Percentiles rank a stretch among this genome's conserved stretches.
Conservation (phyloP, 208 protist genomes). For the Novymonas esmeraldas region DNA sequence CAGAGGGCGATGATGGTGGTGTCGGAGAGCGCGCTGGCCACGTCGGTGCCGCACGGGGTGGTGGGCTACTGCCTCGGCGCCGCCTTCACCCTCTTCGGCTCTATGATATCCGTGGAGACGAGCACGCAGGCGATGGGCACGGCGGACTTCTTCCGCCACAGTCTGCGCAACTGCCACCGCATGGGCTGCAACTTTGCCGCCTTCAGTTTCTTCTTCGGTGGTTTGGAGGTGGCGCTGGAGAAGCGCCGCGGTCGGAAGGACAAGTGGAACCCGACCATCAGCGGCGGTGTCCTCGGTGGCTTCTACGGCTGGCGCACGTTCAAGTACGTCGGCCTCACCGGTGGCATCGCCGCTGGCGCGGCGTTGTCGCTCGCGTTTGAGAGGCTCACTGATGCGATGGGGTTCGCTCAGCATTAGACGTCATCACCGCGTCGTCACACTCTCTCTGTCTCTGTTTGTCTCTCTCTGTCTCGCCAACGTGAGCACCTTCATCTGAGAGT, state of each 20-base stretch:
- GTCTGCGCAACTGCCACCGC: constrained; percentile 60
- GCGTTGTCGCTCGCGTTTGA: constrained; percentile 79
- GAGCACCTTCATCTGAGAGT: too few species aligned
- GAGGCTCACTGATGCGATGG: constrained; percentile 75
- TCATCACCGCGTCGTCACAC: too few species aligned
- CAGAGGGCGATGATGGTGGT: constrained; percentile 67
- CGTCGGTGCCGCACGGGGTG: constrained; percentile 60
- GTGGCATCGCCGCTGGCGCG: constrained; percentile 65
- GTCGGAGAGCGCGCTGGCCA: constrained; percentile 68
- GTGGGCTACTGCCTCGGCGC: constrained; percentile 91
- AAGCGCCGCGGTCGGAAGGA: constrained; percentile 91
- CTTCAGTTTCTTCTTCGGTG: constrained; percentile 91
- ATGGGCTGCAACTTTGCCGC: constrained; percentile 80
- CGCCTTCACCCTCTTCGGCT: constrained; percentile 87
- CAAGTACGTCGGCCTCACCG: constrained; percentile 76
- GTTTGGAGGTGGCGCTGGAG: constrained; percentile 89
- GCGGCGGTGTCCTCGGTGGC: constrained; percentile 75
- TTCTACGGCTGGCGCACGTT: constrained; percentile 86
- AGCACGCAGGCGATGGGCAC: constrained; percentile 89
- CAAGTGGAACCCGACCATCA: constrained; percentile 78
- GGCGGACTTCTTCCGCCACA: constrained; percentile 86
- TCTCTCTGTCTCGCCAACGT: too few species aligned
- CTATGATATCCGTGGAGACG: constrained; percentile 87
- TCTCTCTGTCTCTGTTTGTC: too few species aligned
- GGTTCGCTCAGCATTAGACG: constrained; percentile 67